Conservation (phyloP, 2,329 filamentous ascomycete genomes). For the Claviceps africana region DNA sequence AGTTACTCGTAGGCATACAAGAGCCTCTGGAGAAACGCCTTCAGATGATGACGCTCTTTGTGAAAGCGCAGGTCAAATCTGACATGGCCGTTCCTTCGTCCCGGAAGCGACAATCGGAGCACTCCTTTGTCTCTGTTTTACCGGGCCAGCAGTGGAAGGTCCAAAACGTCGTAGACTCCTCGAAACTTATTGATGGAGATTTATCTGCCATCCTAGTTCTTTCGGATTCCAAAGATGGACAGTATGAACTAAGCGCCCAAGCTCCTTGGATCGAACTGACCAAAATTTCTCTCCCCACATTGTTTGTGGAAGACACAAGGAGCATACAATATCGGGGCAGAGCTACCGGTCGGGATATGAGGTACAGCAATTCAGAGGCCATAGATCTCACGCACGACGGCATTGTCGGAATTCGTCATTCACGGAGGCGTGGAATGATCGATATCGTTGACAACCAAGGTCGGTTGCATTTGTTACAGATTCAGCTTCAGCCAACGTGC, state of each 20-base stretch:
- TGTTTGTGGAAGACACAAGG: slow-evolving; percentile 46
- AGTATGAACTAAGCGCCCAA: slow-evolving; percentile 55
- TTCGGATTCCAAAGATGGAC: slow-evolving; percentile 48
- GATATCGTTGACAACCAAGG: slow-evolving; percentile 52
- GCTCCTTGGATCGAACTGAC: slow-evolving; percentile 61
- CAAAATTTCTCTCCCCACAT: slow-evolving; percentile 47
- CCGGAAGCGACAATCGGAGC: slow-evolving; percentile 10
- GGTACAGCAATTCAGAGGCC: slow-evolving; percentile 29
- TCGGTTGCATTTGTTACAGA: slow-evolving; percentile 49
- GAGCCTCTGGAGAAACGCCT: slow-evolving; percentile 54
- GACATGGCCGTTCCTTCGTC: slow-evolving; percentile 13
- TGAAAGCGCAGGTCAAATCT: slow-evolving; percentile 28
- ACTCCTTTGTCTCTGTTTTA: slow-evolving; percentile 15
- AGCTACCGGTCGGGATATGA: slow-evolving; percentile 37
- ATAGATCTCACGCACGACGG: slow-evolving; percentile 32
- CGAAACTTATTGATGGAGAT: slow-evolving; percentile 52
- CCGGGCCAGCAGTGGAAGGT: slow-evolving; percentile 41
- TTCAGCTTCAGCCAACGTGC: slow-evolving; percentile 52
- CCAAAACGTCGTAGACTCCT: slow-evolving; percentile 58
- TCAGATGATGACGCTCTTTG: slow-evolving; percentile 49
- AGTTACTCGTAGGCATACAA: slow-evolving; percentile 54
- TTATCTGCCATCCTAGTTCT: slow-evolving; percentile 57
- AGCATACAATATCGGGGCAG: slow-evolving; percentile 43
- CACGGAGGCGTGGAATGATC: slow-evolving; percentile 45
- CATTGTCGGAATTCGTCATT: slow-evolving; percentile 41